These are phyloP conservation scores for Kluyveromyces sp. DNA, from an alignment of 1,139 yeast species.

Conservation along the genomic window DNA sequence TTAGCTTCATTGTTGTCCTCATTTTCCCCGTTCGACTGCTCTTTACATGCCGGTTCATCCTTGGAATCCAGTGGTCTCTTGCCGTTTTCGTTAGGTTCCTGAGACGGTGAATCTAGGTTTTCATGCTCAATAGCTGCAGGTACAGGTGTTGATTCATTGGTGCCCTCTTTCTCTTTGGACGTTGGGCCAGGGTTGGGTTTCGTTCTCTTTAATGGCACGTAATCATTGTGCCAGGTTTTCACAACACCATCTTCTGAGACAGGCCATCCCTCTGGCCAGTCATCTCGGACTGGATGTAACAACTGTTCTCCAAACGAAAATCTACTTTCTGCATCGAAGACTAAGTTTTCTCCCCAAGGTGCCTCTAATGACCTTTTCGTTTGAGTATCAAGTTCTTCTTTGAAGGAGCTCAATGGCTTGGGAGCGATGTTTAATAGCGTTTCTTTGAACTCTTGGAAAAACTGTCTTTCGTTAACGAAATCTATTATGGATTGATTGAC, in stretches of 20 bases:
- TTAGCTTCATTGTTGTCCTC: slow-evolving; percentile 3
- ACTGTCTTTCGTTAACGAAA: slow-evolving; percentile 30
- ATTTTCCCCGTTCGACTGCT: slow-evolving; percentile 3
- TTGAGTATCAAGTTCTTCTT: slow-evolving; percentile 19
- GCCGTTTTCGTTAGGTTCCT: slow-evolving; percentile 27
- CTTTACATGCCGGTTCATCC: neutral
- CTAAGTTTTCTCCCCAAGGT: slow-evolving; percentile 59
- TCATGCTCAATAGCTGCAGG: slow-evolving; percentile 26
- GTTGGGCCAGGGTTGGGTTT: slow-evolving; percentile 23
- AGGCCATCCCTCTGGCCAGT: slow-evolving; percentile 37
- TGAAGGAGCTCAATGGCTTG: slow-evolving; percentile 18
- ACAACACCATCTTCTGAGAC: slow-evolving; percentile 27
- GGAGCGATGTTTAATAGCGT: slow-evolving; percentile 43
- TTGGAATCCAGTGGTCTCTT: slow-evolving; percentile 24
- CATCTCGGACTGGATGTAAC: slow-evolving; percentile 48
- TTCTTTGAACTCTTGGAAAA: slow-evolving; percentile 59
- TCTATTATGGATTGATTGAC: slow-evolving; percentile 28
- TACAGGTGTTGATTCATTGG: slow-evolving; percentile 28
- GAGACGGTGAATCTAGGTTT: slow-evolving; percentile 17
- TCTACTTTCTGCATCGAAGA: slow-evolving; percentile 52
- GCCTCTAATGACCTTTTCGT: slow-evolving; percentile 60
- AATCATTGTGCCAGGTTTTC: slow-evolving; percentile 43
- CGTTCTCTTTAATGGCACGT: slow-evolving; percentile 62
- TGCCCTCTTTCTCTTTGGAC: slow-evolving; percentile 28
- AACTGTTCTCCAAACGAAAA: slow-evolving; percentile 66